Conservation (phyloP, 148 eudicot genomes). For the Dysphania ambrosioides region DNA sequence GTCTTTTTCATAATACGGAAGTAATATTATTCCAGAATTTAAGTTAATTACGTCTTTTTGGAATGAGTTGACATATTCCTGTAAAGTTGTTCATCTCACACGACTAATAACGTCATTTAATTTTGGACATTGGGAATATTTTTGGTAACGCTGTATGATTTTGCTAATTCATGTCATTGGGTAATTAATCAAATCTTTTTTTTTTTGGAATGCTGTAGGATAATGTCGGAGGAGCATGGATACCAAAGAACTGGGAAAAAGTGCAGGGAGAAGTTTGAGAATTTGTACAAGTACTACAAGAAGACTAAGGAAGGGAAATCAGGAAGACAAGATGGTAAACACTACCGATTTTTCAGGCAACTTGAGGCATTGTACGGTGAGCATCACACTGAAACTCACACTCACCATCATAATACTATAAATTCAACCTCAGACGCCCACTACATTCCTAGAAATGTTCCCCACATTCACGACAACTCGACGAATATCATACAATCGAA, state of each 20-base stretch:
- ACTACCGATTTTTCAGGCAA: conserved; percentile 84
- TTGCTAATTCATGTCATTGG: not conserved
- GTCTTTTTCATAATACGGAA: too few species aligned
- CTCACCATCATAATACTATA: conserved; percentile 41
- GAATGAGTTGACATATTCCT: not conserved
- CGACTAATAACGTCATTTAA: too few species aligned
- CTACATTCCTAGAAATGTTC: conserved; percentile 20
- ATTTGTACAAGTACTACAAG: conserved; percentile 93
- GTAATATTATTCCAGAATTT: too few species aligned
- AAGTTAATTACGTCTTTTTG: too few species aligned
- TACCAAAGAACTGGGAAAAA: conserved; percentile 97
- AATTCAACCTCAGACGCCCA: conserved; percentile 25
- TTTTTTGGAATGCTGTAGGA: conserved; percentile 37
- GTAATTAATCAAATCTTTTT: too few species aligned
- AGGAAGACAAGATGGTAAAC: conserved; percentile 95
- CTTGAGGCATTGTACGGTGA: conserved; percentile 93
- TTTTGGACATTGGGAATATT: too few species aligned
- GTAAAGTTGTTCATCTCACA: too few species aligned
- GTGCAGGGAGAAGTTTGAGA: conserved; percentile 96
- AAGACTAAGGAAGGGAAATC: conserved; percentile 97
- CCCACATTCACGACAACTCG: conserved; percentile 14
- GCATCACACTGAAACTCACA: too few species aligned
- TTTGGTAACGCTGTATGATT: too few species aligned
- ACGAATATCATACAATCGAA: not conserved
- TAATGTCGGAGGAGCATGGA: conserved; percentile 93